These are phyloP conservation scores for Diaporthe sp. DNA, from an alignment of 2,329 filamentous ascomycete species.

Conservation along the genomic window DNA sequence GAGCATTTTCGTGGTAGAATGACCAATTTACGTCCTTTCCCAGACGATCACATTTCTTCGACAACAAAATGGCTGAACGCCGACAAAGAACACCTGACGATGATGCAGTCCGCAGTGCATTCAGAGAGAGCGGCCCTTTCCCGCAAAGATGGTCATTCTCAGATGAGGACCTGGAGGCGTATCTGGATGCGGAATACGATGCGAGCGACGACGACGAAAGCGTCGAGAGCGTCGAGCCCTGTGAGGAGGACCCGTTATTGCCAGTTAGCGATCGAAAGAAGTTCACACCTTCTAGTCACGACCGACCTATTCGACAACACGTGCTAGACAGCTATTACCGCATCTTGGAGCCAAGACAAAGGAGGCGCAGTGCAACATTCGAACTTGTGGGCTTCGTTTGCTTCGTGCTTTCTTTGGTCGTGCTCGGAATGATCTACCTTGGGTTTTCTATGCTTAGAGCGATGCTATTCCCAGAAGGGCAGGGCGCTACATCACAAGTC, in stretches of 20 bases:
- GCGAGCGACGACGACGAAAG: not conserved
- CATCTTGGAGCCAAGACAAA: not conserved
- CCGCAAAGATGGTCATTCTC: not conserved
- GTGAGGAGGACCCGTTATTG: not conserved
- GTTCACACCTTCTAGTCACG: not conserved
- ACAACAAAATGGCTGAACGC: not conserved
- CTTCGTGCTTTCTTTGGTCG: not conserved
- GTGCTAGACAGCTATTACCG: not conserved
- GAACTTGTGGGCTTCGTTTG: not conserved
- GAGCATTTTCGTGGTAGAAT: not conserved
- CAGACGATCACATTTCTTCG: not conserved
- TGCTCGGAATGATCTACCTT: not conserved
- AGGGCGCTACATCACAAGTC: not conserved
- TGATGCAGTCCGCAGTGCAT: not conserved
- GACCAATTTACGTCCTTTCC: not conserved
- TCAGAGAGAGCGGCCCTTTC: not conserved
- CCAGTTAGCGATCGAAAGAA: not conserved
- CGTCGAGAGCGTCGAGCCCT: not conserved
- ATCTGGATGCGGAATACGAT: not conserved
- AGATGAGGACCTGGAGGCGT: slow-evolving; percentile 5
- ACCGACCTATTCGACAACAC: not conserved
- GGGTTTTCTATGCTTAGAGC: not conserved
- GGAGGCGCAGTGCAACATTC: not conserved
- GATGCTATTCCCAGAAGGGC: not conserved
- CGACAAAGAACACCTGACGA: not conserved